Base-by-base conservation (phyloP, 202 grass and related monocot species). In the Zizania palustris region DNA sequence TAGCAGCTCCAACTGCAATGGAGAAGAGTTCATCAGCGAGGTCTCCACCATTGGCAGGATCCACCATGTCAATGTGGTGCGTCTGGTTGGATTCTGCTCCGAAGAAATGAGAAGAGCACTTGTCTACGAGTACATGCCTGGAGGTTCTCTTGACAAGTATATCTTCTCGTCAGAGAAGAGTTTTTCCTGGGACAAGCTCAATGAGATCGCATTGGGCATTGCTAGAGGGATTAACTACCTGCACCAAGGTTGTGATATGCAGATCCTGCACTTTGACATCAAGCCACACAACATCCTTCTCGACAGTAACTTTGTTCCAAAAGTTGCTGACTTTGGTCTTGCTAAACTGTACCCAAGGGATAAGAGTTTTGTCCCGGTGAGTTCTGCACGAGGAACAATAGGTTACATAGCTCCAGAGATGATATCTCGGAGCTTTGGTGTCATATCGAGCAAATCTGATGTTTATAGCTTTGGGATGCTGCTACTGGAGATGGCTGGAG, bases 61-160 rank as follows among this genome's bases (percentile, higher is more conserved):
- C 7, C 86, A 88, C 69, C 81, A 88, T 20, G 16, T 89, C 6
- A 85, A 89, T 60, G 87, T 89, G 15, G 87, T 89, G 3, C 82
- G 72, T 3, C 58, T 89, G 0, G 9, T 89, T 0, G 87, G 87
- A 7, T 89, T 82, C 65, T 85, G 82, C 60, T 82, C 87, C 0
- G 87, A 89, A 41, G 71, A 79, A 67, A 42, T 1, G 2, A 73
- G 18, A 0, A 79, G 76, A 18, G 86, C 86, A 12, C 71, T 89
- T 45, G 34, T 89, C 0, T 89, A 89, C 18, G 86, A 89, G 61
- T 89, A 53, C 42, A 80, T 88, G 86, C 67, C 80, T 4, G 10
- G 39, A 15, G 81, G 81, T 0, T 84, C 86, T 45, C 76, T 89
- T 0, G 87, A 89, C 3, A 89, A 78, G 39, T 85, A 85, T n/a